Evolutionary conservation across 2,329 filamentous ascomycete genomes (phyloP).

Genomic region (Botrytis byssoidea): DNA sequence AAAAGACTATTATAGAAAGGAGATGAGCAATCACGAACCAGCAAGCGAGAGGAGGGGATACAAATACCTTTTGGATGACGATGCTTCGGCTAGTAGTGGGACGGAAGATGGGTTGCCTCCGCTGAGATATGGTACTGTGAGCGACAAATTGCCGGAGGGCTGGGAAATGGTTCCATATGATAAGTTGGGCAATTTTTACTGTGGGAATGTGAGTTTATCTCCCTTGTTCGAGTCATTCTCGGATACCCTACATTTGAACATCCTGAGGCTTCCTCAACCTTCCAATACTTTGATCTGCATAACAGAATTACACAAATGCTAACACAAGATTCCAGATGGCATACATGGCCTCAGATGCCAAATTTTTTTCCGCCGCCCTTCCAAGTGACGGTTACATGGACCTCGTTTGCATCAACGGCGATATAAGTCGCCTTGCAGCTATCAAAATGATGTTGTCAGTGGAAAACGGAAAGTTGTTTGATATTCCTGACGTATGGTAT

Average conservation of each 20-base stretch:
- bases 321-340: slow-evolving; percentile 59
- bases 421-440: slow-evolving; percentile 64
- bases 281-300: neutral
- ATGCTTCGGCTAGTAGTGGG: slow-evolving; percentile 36
- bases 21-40: slow-evolving; percentile 39
- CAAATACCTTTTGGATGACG: slow-evolving; percentile 37
- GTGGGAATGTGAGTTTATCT: slow-evolving; percentile 67
- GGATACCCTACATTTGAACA: slow-evolving; percentile 3
- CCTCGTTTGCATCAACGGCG: slow-evolving; percentile 75
- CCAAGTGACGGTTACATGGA: slow-evolving; percentile 86
- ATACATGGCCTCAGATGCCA: slow-evolving; percentile 81
- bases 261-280: neutral
- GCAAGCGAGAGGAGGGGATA: slow-evolving; percentile 35
- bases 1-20: slow-evolving; percentile 66
- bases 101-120: slow-evolving; percentile 60
- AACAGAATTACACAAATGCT: neutral
- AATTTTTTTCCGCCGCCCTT: slow-evolving; percentile 83
- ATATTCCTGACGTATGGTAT: slow-evolving; percentile 74
- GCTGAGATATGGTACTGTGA: slow-evolving; percentile 76
- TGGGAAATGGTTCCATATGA: slow-evolving; percentile 76
- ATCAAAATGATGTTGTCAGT: slow-evolving; percentile 70
- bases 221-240: neutral
- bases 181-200: slow-evolving; percentile 88
- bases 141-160: slow-evolving; percentile 70
- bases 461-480: slow-evolving; percentile 73